phyloP scores from a whole-genome alignment of 2,329 filamentous ascomycete genomes.

The Cladosporium sp. region DNA sequence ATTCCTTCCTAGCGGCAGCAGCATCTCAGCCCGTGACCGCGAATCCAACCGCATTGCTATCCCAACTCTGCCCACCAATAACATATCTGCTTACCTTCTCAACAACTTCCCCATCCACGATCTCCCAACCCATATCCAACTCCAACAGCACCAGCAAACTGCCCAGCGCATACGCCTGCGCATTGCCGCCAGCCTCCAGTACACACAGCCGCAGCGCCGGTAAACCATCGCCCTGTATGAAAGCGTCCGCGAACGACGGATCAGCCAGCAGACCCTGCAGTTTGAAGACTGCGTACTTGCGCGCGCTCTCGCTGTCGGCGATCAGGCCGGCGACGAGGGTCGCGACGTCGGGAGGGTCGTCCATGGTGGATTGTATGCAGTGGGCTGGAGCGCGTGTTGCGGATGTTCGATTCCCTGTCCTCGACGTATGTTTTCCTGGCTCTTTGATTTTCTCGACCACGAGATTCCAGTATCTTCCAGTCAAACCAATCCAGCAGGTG shows the following conservation, averaged over 20 bases:
- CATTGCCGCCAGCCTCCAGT: slow-evolving; percentile 85
- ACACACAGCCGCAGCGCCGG: slow-evolving; percentile 78
- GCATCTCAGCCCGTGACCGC: background rate
- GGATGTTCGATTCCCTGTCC: background rate
- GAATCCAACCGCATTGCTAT: background rate
- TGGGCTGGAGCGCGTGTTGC: background rate
- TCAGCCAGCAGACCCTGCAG: slow-evolving; percentile 94
- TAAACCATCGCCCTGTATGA: slow-evolving; percentile 86
- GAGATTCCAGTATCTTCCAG: background rate
- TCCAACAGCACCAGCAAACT: slow-evolving; percentile 85
- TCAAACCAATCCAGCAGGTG: background rate
- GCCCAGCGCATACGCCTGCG: slow-evolving; percentile 90
- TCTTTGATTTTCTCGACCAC: background rate
- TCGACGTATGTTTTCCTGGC: background rate
- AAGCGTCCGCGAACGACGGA: slow-evolving; percentile 92
- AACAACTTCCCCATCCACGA: slow-evolving; percentile 72
- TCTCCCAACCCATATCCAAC: slow-evolving; percentile 97
- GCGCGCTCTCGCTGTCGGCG: slow-evolving; percentile 77
- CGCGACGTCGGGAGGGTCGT: slow-evolving; percentile 35
- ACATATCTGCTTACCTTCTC: slow-evolving; percentile 55
- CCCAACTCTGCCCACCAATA: background rate
- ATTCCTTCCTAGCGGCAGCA: background rate
- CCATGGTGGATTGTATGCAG: slow-evolving; percentile 27
- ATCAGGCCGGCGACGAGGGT: slow-evolving; percentile 55
- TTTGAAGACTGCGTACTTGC: slow-evolving; percentile 99